Base-by-base conservation (phyloP, 371 early-diverging fungal genomes). In the Entomophthora muscae region DNA sequence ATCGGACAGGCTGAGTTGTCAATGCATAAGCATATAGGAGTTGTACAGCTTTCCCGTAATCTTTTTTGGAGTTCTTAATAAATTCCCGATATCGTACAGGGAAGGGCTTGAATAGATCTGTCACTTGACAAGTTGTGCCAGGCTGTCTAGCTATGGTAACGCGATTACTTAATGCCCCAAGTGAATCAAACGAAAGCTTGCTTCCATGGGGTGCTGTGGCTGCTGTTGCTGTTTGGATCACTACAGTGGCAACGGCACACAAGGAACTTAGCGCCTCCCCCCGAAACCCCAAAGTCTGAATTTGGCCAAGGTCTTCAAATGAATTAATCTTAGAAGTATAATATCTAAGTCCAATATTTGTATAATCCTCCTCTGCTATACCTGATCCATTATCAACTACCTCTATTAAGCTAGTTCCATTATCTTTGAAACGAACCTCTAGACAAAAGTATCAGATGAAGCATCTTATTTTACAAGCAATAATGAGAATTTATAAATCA, bases 21-120 rank as follows among this genome's bases (percentile, higher is more conserved):
- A 95, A 71, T 0, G 88, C 89, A 66, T 95, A 98, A 1, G 85
- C 83, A 70, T 98, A 91, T 24, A 96, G 65, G n/a, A 91, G 67
- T 1, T 78, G 77, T 24, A 96, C 67, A 29, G 90, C 83, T 62
- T 88, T 85, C 0, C 77, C 70, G 64, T 83, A 89, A 68, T 98
- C 93, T 53, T 81, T 72, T 58, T 85, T 85, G 56, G 84, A 73
- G 65, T 91, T 90, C 57, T 83, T 83, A 64, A 84, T 83, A 67
- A 93, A 85, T 64, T 95, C 95, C 33, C 76, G 77, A 52, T 75
- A 73, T n/a, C 99, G 81, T 1, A 99, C 94, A 1, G 98, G 98
- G 69, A 92, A 76, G 3, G 79, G 70, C 17, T 85, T 78, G 72
- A 98, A 98, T 30, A 99, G 67, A 24, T 85, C 78, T 12, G 69